Base-by-base conservation (phyloP, 148 eudicot species). In the Dysphania ambrosioides region DNA sequence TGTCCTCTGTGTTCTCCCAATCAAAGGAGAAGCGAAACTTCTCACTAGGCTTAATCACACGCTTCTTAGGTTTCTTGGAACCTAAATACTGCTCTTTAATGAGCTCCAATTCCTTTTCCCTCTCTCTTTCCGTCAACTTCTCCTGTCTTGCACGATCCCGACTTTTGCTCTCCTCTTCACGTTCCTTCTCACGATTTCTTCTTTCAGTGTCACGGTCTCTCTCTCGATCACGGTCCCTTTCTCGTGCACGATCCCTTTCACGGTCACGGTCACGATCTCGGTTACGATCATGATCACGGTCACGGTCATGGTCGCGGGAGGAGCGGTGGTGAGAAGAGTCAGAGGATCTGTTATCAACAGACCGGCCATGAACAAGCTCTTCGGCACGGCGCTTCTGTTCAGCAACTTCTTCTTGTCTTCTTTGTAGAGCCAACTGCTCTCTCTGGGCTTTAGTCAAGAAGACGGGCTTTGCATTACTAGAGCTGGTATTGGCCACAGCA, bases 21-120 rank as follows among this genome's bases (percentile, higher is more conserved):
- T 89, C 91, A 65, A 89, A 89, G 19, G 90, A 87, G 68, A 89
- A 89, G 11, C 97, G 75, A 42, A 91, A 91, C 82, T 91, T 91
- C 85, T 91, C 90, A 75, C 90, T 89, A 3, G 91, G 93, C 66
- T 89, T 91, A 61, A 89, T 89, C 34, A 89, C 92, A 23, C 97
- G 79, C 75, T 89, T 91, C 83, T 91, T 91, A 0, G 93, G 97
- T 41, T 89, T 91, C 73, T 91, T 88, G 1, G 90, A 85, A 1
- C 93, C 97, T 29, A 91, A 41, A 60, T 91, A 91, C 83, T 92
- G 97, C 59, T 92, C 96, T 68, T 90, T 92, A 36, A 92, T 92
- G 11, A 88, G 83, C 36, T 87, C 89, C 26, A 92, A 77, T 70
- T 92, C 97, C 74, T 88, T 87, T 74, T 86, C 95, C 60, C 86